Base-by-base conservation (phyloP, 768 basidiomycete species). In the Agaricus bisporus region DNA sequence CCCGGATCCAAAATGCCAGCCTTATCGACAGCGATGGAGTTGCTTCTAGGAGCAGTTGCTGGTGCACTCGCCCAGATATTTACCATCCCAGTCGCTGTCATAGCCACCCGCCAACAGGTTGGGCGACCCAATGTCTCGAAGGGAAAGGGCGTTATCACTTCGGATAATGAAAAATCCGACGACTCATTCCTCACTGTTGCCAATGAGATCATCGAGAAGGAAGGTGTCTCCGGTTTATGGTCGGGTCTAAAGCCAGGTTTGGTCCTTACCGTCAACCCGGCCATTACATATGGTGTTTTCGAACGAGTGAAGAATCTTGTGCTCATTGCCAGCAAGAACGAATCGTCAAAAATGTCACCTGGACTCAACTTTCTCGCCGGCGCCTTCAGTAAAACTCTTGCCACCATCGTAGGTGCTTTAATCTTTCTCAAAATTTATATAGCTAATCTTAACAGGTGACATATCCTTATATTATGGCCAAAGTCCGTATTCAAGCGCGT, bases 1-100 rank as follows among this genome's bases (percentile, higher is more conserved):
- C 62, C 79, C 1, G 84, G 87, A 4, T 74, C 82, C 26, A 84
- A 82, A 59, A 57, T 80, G 0, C 81, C 80, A 15, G 68, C 80
- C 3, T 71, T 92, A 5, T 89, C 84, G 5, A 91, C 86, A 8
- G 81, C 76, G 2, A 82, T 84, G 26, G 97, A 99, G 66, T 78
- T 99, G 4, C 65, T 88, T 17, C 76, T 99, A 15, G 95, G 97
- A 10, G 97, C 97, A 2, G 62, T 88, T 11, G 97, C 97, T 1
- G 97, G 95, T 2, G 95, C 85, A 0, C 81, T 98, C 15, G 95
- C 95, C 4, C 97, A 98, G 68, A 86, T 98, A 53, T 98, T 98
- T 72, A 99, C 97, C 18, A 97, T 98, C 60, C 97, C 97, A 9
- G 95, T 98, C 12, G 83, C 92, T 6, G 95, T 98, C 48, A 97